These are phyloP conservation scores for Parachlorella kessleri DNA, from an alignment of 139 green algal genomes.

Conservation along the genomic window DNA sequence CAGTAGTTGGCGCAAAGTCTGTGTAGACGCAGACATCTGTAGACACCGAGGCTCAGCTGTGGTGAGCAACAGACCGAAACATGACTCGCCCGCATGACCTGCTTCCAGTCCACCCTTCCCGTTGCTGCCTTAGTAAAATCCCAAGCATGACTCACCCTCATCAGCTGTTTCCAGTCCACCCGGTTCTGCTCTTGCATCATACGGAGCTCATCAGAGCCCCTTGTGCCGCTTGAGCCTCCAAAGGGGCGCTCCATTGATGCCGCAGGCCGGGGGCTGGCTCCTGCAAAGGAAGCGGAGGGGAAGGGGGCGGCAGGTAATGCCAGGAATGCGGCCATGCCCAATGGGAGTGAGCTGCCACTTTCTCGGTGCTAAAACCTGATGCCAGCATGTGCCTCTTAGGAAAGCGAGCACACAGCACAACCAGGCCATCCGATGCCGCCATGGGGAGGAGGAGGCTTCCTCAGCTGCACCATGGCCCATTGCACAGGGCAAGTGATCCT, in stretches of 20 bases:
- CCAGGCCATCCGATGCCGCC: too few species aligned
- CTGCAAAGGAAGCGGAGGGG: not conserved
- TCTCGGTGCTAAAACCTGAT: too few species aligned
- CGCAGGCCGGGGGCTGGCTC: not conserved
- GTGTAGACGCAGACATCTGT: too few species aligned
- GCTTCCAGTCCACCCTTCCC: not conserved
- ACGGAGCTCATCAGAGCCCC: not conserved
- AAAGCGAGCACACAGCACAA: too few species aligned
- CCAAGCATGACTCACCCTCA: constrained; percentile 5
- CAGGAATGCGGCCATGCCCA: not conserved
- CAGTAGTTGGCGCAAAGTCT: not conserved
- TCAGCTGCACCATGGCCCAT: too few species aligned
- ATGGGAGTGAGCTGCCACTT: too few species aligned
- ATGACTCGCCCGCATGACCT: not conserved
- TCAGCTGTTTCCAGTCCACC: constrained; percentile 22
- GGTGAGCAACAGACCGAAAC: not conserved
- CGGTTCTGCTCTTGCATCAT: not conserved
- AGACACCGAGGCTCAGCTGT: too few species aligned
- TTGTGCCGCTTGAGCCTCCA: not conserved
- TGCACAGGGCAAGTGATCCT: not conserved
- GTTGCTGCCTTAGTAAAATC: too few species aligned
- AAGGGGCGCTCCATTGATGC: not conserved
- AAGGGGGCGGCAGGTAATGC: not conserved
- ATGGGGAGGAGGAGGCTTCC: too few species aligned
- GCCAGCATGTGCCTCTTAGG: too few species aligned